A percentile compares a stretch with the other conserved stretches of the same genome.
Conservation (phyloP, 208 protist genomes). For the Leishmania braziliensis region DNA sequence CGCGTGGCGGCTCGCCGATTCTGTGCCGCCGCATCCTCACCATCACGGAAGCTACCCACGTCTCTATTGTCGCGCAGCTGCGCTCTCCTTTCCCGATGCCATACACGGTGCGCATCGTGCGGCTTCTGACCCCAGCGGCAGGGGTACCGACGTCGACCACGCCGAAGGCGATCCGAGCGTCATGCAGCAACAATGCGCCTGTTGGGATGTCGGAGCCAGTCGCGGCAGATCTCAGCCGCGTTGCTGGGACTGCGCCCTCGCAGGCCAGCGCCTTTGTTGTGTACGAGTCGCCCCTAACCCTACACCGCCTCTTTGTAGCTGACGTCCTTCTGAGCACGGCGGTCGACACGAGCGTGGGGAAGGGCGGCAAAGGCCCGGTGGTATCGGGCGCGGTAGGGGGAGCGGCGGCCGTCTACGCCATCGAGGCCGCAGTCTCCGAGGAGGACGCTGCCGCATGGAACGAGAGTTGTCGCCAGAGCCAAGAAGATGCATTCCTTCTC, state of each 20-base stretch:
- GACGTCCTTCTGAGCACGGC: slow-evolving; percentile 45
- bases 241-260: background rate
- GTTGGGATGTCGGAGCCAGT: background rate
- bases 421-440: slow-evolving; percentile 62
- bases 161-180: background rate
- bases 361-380: slow-evolving; percentile 17
- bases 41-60: slow-evolving; percentile 55
- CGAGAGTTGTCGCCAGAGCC: slow-evolving; percentile 49
- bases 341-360: background rate
- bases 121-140: background rate
- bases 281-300: slow-evolving; percentile 18
- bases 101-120: slow-evolving; percentile 51
- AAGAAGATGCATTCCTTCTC: slow-evolving; percentile 47
- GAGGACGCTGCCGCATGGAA: slow-evolving; percentile 55
- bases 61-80: slow-evolving; percentile 56
- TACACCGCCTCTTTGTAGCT: slow-evolving; percentile 51
- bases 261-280: slow-evolving; percentile 15
- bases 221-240: background rate
- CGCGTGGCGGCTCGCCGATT: slow-evolving; percentile 47
- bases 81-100: slow-evolving; percentile 42
- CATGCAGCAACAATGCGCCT: background rate
- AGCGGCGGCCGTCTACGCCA: slow-evolving; percentile 32
- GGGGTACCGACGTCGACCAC: background rate
- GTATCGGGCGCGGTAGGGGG: background rate
- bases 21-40: slow-evolving; percentile 67